Base-by-base conservation (phyloP, 148 eudicot species). In the Camellia sinensis region DNA sequence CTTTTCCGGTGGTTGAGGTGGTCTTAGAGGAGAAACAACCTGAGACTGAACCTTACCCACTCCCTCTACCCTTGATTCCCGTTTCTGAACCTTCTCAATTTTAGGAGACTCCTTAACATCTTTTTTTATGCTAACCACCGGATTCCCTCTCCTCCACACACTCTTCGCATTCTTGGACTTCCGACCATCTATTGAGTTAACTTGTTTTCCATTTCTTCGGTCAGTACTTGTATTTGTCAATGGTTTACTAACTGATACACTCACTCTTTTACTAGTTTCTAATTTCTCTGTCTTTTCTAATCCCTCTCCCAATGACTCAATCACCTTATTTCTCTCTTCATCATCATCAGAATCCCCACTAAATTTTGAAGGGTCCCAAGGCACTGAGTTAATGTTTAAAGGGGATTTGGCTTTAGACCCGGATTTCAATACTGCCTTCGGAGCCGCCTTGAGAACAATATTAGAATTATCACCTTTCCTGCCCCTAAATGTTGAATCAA, bases 111-210 rank as follows among this genome's bases (percentile, higher is more conserved):
- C 90, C 84, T 85, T 89, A 62, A 89, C 92, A 66, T 85, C 87
- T 63, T 90, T 91, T 73, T 80, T 86, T 80, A 86, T 90, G 22
- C 82, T 77, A 7, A 95, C 78, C 66, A 92, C 91, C 0, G 95
- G 95, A 73, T 87, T 89, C 67, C 99, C 99, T 75, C 89, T 96
- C 57, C 95, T 75, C 99, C 99, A 96, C 56, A 96, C 99, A 75
- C 98, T 89, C 87, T 91, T 96, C 63, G 76, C 53, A 57, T 90
- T 68, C 66, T 78, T 92, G 59, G 95, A 67, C 82, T 85, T 92
- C 45, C 70, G 85, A 77, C 62, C 86, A 4, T 73, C 79, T 40
- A 79, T 72, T 5, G 82, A 75, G 80, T 79, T 86, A 68, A 74
- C 82, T 13, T 90, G 85, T 77, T 79, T 88, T 53, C 92, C 92